Evolutionary conservation across 75 land plant genomes (phyloP), one percentile per base, ranked within the genome.

Genomic region (Cupressus sempervirens): DNA sequence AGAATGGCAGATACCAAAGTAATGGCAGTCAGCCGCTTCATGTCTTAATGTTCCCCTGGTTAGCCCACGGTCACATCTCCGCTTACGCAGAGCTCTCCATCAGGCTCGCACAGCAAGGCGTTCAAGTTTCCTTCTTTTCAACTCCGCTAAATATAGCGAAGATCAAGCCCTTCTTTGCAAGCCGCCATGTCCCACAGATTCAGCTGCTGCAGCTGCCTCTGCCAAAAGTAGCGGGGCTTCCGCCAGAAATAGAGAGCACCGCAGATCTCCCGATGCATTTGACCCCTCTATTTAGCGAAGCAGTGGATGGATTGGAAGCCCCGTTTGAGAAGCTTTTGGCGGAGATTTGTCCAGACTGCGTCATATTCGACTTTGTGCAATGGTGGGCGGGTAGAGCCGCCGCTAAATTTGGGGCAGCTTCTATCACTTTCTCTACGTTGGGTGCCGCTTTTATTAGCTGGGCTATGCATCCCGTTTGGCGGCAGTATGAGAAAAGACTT

Each of bases 51-150:
- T 56, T 56, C 23, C 62, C 62, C 4, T 81, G 83, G 83, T 62
- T 81, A 8, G 32, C 83, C n/a, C 34, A 43, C 83, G 54, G 32
- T 26, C 83, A 45, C 40, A 29, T 81, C 34, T 43, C 53, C 3
- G 68, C 83, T 23, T 41, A 35, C 54, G 34, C 45, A 30, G 54
- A 81, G 56, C 83, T 81, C 83, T 81, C 83, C 14, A n/a, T 7
- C 53, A 46, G 34, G 23, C 62, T 56, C 5, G 62, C 62, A 56
- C 23, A 56, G 23, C 6, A 56, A 16, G 62, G 62, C 6, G 20
- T 6, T 56, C 3, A 56, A 56, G 23, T 56, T 20, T 56, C 62
- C 6, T 56, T 56, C 62, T 18, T 56, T 34, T 18, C 77, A 16
- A 35, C 34, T 1, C 62, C 62, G 2, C 62, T 18, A 16, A 56